Evolutionary conservation across 805 yeast species (phyloP), one percentile per base, ranked within the genome.

Genomic region (Saturnispora ahearnii): DNA sequence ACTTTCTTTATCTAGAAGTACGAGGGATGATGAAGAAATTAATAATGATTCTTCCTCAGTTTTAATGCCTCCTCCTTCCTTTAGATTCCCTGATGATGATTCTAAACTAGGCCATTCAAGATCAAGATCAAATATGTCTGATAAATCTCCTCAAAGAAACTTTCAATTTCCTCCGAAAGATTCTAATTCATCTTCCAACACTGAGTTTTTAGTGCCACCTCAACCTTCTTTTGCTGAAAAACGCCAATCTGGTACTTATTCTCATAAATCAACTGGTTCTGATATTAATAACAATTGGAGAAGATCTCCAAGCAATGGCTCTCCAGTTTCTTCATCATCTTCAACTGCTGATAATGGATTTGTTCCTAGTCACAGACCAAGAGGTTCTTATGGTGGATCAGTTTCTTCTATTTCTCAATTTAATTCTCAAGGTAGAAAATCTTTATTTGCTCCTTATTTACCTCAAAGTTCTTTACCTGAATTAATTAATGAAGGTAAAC

Each of bases 391-490:
- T 59, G 83, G 77, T 49, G 84, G 75, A 40, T 83, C 84, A 0
- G 69, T 80, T 21, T 79, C 83, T 33, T 79, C 78, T 48, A 73
- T 68, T 47, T 57, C 71, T 5, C 68, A 64, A 34, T 57, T 67
- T 45, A 65, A 60, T 52, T 61, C 64, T 45, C 67, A 64, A 46
- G 71, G 72, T 38, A 71, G 93, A 58, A 86, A 85, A 59, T 86
- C 96, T 0, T 74, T 93, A 46, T 93, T 93, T 71, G 96, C 97
- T 13, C 99, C 99, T 5, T 93, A 93, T 62, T 74, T 93, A 47
- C 96, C 98, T 4, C 99, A 93, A 62, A 84, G 89, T 3, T 81
- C 95, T 3, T 78, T 93, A 44, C 98, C 98, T 2, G 95, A 83
- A 26, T 72, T 93, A 52, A 83, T 93, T 42, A 78, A 80, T 55